Evolutionary conservation across 2,329 filamentous ascomycete genomes (phyloP).

Genomic region (Paradendryphiella salina): DNA sequence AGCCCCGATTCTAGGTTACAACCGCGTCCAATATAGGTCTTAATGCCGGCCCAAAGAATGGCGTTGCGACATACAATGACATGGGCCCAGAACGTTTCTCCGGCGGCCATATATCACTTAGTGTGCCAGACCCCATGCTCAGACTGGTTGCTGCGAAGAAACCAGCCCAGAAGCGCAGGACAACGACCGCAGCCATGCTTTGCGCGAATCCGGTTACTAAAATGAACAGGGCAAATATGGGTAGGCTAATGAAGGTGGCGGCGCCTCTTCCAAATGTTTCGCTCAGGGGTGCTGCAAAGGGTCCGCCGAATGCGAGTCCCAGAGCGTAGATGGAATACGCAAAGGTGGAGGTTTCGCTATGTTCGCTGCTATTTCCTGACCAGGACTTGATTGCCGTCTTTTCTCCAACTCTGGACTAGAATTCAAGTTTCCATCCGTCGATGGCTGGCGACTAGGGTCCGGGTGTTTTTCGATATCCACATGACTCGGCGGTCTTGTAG

Average conservation of each 20-base stretch:
- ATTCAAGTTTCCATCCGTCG: background rate
- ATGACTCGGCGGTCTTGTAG: slow-evolving; percentile 11
- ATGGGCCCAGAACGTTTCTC: slow-evolving; percentile 37
- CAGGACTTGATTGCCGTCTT: background rate
- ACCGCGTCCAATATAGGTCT: slow-evolving; percentile 49
- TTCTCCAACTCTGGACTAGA: background rate
- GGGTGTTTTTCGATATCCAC: slow-evolving; percentile 3
- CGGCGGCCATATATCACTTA: slow-evolving; percentile 44
- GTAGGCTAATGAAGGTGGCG: slow-evolving; percentile 70
- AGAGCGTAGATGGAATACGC: slow-evolving; percentile 30
- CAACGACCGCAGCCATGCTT: slow-evolving; percentile 69
- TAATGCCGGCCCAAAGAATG: slow-evolving; percentile 43
- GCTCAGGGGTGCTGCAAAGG: slow-evolving; percentile 72
- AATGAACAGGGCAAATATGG: slow-evolving; percentile 60
- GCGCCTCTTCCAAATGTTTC: slow-evolving; percentile 70
- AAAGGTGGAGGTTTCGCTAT: slow-evolving; percentile 15
- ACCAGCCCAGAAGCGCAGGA: slow-evolving; percentile 61
- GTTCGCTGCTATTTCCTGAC: background rate
- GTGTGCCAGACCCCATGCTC: slow-evolving; percentile 47
- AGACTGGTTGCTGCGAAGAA: slow-evolving; percentile 38
- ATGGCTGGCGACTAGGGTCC: background rate
- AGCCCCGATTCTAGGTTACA: slow-evolving; percentile 43
- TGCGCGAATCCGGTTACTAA: slow-evolving; percentile 55
- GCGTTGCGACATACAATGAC: slow-evolving; percentile 40
- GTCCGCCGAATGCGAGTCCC: slow-evolving; percentile 68